Base-by-base conservation (phyloP, 352 stramenopile species). In the Blastocystis sp. region DNA sequence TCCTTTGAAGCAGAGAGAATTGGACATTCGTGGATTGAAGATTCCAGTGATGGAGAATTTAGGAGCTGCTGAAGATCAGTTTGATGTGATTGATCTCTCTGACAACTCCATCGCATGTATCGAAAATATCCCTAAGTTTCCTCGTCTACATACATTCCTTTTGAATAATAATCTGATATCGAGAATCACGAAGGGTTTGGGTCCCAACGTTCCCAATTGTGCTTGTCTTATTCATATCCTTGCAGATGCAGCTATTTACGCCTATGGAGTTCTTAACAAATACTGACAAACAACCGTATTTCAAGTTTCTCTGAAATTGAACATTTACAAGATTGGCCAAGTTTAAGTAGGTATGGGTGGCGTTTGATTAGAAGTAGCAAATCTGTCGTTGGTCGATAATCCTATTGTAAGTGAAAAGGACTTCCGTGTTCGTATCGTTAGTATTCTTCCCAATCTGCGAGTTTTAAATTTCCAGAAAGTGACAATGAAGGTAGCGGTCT, bases 241-340 rank as follows among this genome's bases (percentile, higher is more conserved):
- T 33, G 15, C 13, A 19, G 7, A 17, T 51, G 19, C 44, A 15
- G 27, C 6, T 53, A 35, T 56, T 4, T 2, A 35, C 0, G 7
- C 0, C n/a, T 79, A 19, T 35, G 17, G 4, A 27, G 35, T 76
- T 11, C 78, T 89, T 89, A 57, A 89, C 30, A 3, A 1, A 1
- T n/a, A 89, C 78, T 89, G 60, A 68, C 78, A 51, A 89, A 89
- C 35, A 89, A 89, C 33, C 60, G 66, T 42, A 89, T 89, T 58
- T 33, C n/a, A 56, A 69, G 62, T 44, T 89, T 89, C 64, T 59
- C 19, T 35, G 78, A 89, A 40, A 27, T 89, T 27, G 78, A 76
- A 27, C 53, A 89, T 33, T 44, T 89, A 40, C 73, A 89, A 48
- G 78, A 89, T n/a, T 89, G 78, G 78, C 33, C 48, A 24, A 69